Base-by-base conservation (phyloP, 371 early-diverging fungal genomes). In the Nematocida minor region DNA sequence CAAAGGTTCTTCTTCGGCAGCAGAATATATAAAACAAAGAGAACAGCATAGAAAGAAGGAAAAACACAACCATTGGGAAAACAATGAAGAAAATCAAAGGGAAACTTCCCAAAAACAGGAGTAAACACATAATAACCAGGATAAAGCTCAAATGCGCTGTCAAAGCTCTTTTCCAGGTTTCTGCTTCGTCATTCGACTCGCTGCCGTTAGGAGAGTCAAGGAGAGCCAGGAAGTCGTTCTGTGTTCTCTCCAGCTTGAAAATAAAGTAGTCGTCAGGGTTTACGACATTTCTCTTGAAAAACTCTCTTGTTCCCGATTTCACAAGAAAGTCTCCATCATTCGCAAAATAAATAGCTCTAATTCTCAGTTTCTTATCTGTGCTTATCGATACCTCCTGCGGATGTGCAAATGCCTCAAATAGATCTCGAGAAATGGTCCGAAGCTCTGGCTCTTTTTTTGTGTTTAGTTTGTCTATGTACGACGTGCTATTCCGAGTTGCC, bases 241-340 rank as follows among this genome's bases (percentile, higher is more conserved):
- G 82, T 69, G 84, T 82, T 66, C 86, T 74, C 47, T 86, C 86
- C n/a, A 86, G 69, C 67, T 86, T 83, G 67, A 91, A 91, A 44
- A 91, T 80, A 36, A 91, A 87, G 4, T 90, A 88, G 57, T 91
- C 91, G 51, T 86, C 85, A 6, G 85, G 66, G 63, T 90, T 89
- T 22, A 91, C 82, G 0, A 91, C 89, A 77, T 90, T 89, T 47
- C 79, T 70, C 69, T 88, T 88, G 81, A 91, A 91, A 77, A 85
- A 88, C 27, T 89, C 87, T 57, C 91, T 85, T 20, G 90, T 82
- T 0, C 83, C 55, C 2, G 88, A 80, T 42, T 89, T 87, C 83
- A 91, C 87, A 22, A 91, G 82, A 77, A 89, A 91, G 77, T 91
- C 91, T 82, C 91, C 90, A 80, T 91, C 91, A 25, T 89, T 87